Evolutionary conservation across 805 yeast species (phyloP).

Genomic region (Candida anglica): DNA sequence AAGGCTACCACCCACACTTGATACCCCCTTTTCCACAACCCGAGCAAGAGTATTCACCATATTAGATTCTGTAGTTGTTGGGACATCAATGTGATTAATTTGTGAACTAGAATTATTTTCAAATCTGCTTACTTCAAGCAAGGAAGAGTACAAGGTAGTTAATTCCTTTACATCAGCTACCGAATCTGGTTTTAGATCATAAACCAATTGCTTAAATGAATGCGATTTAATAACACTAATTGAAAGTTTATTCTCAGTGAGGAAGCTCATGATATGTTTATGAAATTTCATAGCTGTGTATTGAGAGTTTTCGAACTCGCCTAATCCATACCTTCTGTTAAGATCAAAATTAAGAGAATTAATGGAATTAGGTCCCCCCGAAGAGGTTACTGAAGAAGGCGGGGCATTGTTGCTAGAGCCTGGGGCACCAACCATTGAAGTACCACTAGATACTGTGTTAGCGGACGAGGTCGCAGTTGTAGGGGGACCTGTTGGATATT

Average conservation of each 20-base stretch:
- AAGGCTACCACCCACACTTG: too few relatives aligned
- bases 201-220: conserved; percentile 48
- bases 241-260: conserved; percentile 50
- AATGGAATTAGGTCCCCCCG: too few relatives aligned
- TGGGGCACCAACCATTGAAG: background rate
- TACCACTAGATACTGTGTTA: too few relatives aligned
- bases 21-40: conserved; percentile 14
- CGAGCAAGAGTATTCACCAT: conserved; percentile 19
- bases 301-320: conserved; percentile 33
- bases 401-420: background rate
- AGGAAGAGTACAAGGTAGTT: conserved; percentile 39
- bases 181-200: conserved; percentile 47
- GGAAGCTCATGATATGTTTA: conserved; percentile 45
- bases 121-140: conserved; percentile 40
- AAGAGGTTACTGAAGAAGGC: background rate
- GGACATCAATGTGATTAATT: too few relatives aligned
- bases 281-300: conserved; percentile 47
- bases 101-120: conserved; percentile 7
- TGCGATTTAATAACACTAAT: conserved; percentile 45
- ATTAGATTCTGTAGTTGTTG: conserved; percentile 12
- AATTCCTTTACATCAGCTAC: conserved; percentile 45
- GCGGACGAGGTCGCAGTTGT: too few relatives aligned
- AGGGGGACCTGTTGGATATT: too few relatives aligned
- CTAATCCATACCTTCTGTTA: conserved; percentile 2
- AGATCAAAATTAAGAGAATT: background rate